Evolutionary conservation across 495 filamentous ascomycete genomes (phyloP).

Genomic region (Aspergillus campestris): DNA sequence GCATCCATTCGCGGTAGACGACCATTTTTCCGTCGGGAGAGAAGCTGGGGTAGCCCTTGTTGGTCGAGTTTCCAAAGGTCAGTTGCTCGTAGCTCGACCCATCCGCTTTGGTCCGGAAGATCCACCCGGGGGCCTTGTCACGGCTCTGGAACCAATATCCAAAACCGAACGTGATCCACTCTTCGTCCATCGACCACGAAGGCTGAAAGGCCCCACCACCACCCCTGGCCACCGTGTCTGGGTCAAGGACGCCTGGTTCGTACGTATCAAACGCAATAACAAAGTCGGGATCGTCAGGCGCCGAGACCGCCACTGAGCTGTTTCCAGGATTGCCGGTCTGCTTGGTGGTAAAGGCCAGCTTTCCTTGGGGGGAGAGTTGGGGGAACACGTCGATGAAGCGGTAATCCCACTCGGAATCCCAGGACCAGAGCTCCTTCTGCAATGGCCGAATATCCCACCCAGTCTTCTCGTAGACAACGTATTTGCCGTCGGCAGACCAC

Average conservation of each 20-base stretch:
- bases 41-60: constrained; percentile 23
- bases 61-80: constrained; percentile 12
- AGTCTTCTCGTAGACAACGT: constrained; percentile 22
- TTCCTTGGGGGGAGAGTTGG: constrained; percentile 12
- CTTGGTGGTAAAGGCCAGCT: constrained; percentile 20
- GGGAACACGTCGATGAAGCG: constrained; percentile 30
- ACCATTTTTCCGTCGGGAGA: constrained; percentile 22
- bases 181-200: constrained; percentile 20
- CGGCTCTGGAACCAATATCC: constrained; percentile 25
- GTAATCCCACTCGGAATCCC: constrained; percentile 26
- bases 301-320: constrained; percentile 14
- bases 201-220: constrained; percentile 20
- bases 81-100: constrained; percentile 17
- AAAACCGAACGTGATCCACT: constrained; percentile 23
- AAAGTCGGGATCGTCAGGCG: constrained; percentile 6
- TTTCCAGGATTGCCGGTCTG: constrained; percentile 24
- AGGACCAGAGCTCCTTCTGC: constrained; percentile 22
- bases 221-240: constrained; percentile 7
- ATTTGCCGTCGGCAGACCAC: constrained; percentile 21
- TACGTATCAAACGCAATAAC: constrained; percentile 8
- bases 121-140: constrained; percentile 12
- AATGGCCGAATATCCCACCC: constrained; percentile 16
- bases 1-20: constrained; percentile 23
- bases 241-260: constrained; percentile 3
- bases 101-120: constrained; percentile 16